phyloP scores from a whole-genome alignment of 495 filamentous ascomycete genomes.

The Talaromyces liani region DNA sequence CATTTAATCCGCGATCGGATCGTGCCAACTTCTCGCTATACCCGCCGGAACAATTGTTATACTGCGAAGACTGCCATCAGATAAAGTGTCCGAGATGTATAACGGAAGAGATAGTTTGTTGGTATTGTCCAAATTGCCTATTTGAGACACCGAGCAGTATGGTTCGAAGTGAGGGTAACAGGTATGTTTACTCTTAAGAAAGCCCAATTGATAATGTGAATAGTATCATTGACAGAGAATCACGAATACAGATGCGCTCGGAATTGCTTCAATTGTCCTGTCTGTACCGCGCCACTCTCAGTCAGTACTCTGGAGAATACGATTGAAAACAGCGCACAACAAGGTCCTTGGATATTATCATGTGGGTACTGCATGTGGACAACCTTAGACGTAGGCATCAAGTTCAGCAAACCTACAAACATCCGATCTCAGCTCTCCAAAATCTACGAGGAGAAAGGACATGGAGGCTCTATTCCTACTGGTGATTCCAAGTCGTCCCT shows the following conservation, averaged over 20 bases:
- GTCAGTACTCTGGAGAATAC: conserved; percentile 57
- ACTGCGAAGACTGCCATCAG: conserved; percentile 94
- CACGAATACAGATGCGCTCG: conserved; percentile 64
- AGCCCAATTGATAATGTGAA: not conserved
- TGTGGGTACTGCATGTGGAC: conserved; percentile 92
- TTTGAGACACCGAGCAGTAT: conserved; percentile 91
- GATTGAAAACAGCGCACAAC: conserved; percentile 27
- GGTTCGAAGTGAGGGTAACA: conserved; percentile 84
- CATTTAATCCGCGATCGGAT: conserved; percentile 78
- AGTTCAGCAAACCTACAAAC: conserved; percentile 78
- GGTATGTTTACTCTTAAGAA: conserved; percentile 45
- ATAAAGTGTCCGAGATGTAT: conserved; percentile 91
- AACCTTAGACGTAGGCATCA: conserved; percentile 78
- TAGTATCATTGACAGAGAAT: not conserved
- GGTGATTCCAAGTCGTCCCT: conserved; percentile 33
- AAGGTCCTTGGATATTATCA: conserved; percentile 68
- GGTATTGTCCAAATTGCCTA: conserved; percentile 91
- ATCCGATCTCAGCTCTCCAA: conserved; percentile 72
- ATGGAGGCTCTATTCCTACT: conserved; percentile 27
- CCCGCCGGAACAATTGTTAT: conserved; percentile 87
- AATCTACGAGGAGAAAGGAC: conserved; percentile 26
- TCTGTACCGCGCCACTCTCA: conserved; percentile 73
- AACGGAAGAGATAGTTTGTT: conserved; percentile 84
- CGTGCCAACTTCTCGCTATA: conserved; percentile 85
- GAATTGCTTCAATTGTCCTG: conserved; percentile 90